Conservation (phyloP, 1,139 yeast genomes). For the Suhomyces choctaworum region DNA sequence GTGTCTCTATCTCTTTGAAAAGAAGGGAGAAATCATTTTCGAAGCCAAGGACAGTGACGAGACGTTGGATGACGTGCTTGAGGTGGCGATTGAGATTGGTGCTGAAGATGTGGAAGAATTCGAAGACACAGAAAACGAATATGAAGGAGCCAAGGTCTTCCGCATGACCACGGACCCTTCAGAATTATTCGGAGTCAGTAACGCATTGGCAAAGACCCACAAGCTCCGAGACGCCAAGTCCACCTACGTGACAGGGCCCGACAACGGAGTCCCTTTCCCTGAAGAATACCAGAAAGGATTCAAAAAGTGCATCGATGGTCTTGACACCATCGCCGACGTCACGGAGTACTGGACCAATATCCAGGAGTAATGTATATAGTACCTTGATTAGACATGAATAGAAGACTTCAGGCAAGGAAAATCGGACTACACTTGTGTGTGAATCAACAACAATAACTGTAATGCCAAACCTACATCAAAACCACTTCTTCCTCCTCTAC, state of each 20-base stretch:
- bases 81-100: constrained; percentile 73
- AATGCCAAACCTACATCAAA: no score
- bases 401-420: no score
- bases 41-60: constrained; percentile 40
- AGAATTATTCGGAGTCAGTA: constrained; percentile 63
- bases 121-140: constrained; percentile 41
- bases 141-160: constrained; percentile 40
- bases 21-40: constrained; percentile 69
- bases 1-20: constrained; percentile 71
- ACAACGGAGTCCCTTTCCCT: constrained; percentile 55
- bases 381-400: constrained; percentile 4
- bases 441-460: no score
- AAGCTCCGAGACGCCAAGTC: constrained; percentile 70
- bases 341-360: constrained; percentile 71
- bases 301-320: constrained; percentile 56
- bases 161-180: constrained; percentile 57
- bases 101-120: constrained; percentile 76
- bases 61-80: constrained; percentile 64
- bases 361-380: constrained; percentile 23
- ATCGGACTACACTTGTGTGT: no score
- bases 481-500: no score
- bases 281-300: constrained; percentile 53
- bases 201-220: constrained; percentile 52
- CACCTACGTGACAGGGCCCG: constrained; percentile 65
- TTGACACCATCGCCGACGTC: constrained; percentile 80